phyloP scores from a whole-genome alignment of 495 filamentous ascomycete genomes.

The Sporormia fimetaria region DNA sequence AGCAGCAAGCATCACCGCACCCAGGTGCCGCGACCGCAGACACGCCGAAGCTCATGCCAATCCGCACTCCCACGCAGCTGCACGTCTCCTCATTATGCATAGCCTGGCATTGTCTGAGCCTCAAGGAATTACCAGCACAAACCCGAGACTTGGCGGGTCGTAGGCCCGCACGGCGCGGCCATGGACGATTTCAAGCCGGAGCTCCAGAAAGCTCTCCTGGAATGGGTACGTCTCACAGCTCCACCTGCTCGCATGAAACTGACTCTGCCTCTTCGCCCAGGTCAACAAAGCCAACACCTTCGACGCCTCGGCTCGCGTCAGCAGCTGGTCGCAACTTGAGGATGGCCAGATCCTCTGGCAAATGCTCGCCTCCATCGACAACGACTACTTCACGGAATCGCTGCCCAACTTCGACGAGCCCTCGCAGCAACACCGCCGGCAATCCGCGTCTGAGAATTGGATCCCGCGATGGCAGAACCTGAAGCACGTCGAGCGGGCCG shows the following conservation, averaged over 20 bases:
- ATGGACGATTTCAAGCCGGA: constrained; percentile 28
- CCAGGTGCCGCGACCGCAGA: constrained; percentile 4
- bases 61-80: not conserved
- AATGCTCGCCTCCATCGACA: constrained; percentile 54
- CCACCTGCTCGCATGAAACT: not conserved
- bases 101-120: constrained; percentile 6
- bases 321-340: constrained; percentile 47
- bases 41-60: too few species aligned
- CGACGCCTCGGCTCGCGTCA: constrained; percentile 17
- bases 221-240: constrained; percentile 36
- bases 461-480: constrained; percentile 37
- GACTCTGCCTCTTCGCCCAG: not conserved
- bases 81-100: constrained; percentile 21
- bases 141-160: constrained; percentile 7
- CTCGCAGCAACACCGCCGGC: constrained; percentile 24
- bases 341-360: constrained; percentile 67
- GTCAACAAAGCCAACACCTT: constrained; percentile 25
- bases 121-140: constrained; percentile 5
- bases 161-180: not conserved
- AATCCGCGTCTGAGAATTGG: constrained; percentile 14
- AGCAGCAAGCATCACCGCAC: constrained; percentile 8
- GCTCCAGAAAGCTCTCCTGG: constrained; percentile 39
- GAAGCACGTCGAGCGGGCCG: constrained; percentile 55
- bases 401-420: constrained; percentile 43
- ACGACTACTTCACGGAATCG: constrained; percentile 53